Base-by-base conservation (phyloP, 2,329 filamentous ascomycete genomes). In the Fusarium veterinarium region DNA sequence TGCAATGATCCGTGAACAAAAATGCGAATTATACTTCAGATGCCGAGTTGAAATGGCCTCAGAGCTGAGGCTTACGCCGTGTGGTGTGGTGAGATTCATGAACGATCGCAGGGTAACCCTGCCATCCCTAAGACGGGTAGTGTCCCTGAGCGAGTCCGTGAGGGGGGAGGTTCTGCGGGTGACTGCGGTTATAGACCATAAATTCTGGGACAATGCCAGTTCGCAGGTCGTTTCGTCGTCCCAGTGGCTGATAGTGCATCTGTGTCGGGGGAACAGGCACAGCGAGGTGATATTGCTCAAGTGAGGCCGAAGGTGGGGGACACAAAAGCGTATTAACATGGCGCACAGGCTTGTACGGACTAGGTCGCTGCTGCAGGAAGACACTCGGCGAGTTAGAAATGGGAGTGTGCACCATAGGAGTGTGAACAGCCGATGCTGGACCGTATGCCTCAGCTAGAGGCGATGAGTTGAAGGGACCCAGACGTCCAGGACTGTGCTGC, bases 241-340 rank as follows among this genome's bases (percentile, higher is more conserved):
- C 92, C 8, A 95, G 83, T 13, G 93, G 92, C 73, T 95, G 92
- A 78, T 96, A 93, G 80, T 95, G 92, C 91, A 97, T 95, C 83
- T 95, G 89, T 67, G 90, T 87, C 58, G 92, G 90, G 86, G 84
- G 83, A 80, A 89, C 76, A 85, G 85, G 83, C 80, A 89, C 78
- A 14, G 82, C 76, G 10, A 93, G 85, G 73, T 92, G 87, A 79
- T 94, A 92, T 75, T 93, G 89, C 71, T 95, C 92, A 71, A 97
- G 88, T 12, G 94, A 94, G 13, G 91, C 88, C 30, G 93, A 93
- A 1, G 95, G 93, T 11, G 95, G 94, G 37, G 95, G 95, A 65
- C 96, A 94, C 35, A 98, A 86, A n/a, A 98, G 88, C 1, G 94
- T 97, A 75, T 96, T 95, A 66, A 98, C 94, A 68, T 94, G 90